A percentile compares a stretch with the other conserved stretches of the same genome.
Conservation (phyloP, 2,329 filamentous ascomycete genomes). For the Clonostachys byssicola region DNA sequence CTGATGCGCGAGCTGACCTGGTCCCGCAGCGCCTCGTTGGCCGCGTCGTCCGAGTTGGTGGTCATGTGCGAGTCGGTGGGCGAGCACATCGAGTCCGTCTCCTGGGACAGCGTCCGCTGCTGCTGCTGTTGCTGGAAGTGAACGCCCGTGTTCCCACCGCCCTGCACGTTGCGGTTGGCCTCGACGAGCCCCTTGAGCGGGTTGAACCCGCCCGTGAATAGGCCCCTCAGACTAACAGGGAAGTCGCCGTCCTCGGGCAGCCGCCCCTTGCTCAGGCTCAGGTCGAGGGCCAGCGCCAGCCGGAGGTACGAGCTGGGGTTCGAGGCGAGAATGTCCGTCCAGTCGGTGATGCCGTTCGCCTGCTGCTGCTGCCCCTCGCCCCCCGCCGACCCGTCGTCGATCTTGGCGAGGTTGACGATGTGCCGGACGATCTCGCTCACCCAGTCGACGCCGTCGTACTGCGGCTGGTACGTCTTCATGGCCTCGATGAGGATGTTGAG, state of each 20-base stretch:
- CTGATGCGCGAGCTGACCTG: conserved; percentile 5
- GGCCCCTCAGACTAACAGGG: conserved; percentile 26
- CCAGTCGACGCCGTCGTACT: conserved; percentile 40
- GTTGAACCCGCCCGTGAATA: conserved; percentile 30
- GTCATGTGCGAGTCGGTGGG: conserved; percentile 11
- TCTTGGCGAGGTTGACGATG: conserved; percentile 33
- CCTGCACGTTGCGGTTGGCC: conserved; percentile 5
- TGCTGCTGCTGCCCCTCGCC: conserved; percentile 1
- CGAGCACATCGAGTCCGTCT: conserved; percentile 5
- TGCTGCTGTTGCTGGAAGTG: neutral
- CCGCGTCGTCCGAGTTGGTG: conserved; percentile 6
- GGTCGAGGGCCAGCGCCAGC: conserved; percentile 36
- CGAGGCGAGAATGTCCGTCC: conserved; percentile 34
- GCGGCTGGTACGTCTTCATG: conserved; percentile 38
- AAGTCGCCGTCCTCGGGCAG: conserved; percentile 34
- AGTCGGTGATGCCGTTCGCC: conserved; percentile 23
- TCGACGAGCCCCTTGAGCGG: conserved; percentile 24
- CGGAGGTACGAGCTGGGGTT: conserved; percentile 33
- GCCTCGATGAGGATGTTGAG: conserved; percentile 38
- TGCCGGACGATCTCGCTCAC: conserved; percentile 36
- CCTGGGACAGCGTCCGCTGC: neutral
- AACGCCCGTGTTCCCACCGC: neutral
- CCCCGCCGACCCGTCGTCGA: conserved; percentile 19
- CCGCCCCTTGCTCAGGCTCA: conserved; percentile 34
- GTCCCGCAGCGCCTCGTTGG: conserved; percentile 6